Conservation (phyloP, 139 green algal species). For the Edaphochlamys debaryana region DNA sequence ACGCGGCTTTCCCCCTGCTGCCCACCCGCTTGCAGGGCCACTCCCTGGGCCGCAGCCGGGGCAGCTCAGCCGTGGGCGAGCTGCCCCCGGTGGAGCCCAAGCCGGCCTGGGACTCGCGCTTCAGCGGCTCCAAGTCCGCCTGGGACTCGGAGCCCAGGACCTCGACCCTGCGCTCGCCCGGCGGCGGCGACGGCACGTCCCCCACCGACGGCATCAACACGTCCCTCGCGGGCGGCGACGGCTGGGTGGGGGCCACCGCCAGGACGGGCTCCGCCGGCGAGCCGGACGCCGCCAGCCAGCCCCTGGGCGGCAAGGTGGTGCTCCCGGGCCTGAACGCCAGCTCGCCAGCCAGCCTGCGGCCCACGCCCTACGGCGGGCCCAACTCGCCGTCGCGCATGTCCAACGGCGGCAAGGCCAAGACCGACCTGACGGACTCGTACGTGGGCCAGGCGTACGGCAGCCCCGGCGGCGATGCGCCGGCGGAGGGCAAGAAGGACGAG, state of each 20-base stretch:
- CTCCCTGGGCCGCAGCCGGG: not conserved
- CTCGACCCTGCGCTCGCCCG: not conserved
- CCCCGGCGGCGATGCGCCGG: not conserved
- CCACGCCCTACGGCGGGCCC: conserved; percentile 9
- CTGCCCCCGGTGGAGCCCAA: too few species aligned
- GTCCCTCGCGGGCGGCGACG: not conserved
- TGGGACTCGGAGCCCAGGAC: not conserved
- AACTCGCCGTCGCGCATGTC: not conserved
- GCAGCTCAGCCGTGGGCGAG: too few species aligned
- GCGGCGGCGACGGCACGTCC: not conserved
- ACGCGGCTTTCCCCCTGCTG: too few species aligned
- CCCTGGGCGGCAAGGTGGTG: not conserved
- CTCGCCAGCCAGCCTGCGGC: not conserved
- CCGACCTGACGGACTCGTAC: conserved; percentile 17
- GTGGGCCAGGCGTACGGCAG: conserved; percentile 26
- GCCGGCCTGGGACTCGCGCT: not conserved
- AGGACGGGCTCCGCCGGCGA: too few species aligned
- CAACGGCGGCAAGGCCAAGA: not conserved
- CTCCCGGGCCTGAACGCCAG: conserved; percentile 7
- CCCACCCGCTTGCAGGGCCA: not conserved
- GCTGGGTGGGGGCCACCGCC: too few species aligned
- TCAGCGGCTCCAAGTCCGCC: not conserved
- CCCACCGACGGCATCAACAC: too few species aligned
- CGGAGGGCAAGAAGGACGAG: not conserved
- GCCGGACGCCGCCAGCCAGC: too few species aligned